Percentiles rank a stretch among this genome's conserved stretches.
These are phyloP conservation scores for Paramecium octaurelia DNA, from an alignment of 73 alveolate species.

Conservation along the genomic window DNA sequence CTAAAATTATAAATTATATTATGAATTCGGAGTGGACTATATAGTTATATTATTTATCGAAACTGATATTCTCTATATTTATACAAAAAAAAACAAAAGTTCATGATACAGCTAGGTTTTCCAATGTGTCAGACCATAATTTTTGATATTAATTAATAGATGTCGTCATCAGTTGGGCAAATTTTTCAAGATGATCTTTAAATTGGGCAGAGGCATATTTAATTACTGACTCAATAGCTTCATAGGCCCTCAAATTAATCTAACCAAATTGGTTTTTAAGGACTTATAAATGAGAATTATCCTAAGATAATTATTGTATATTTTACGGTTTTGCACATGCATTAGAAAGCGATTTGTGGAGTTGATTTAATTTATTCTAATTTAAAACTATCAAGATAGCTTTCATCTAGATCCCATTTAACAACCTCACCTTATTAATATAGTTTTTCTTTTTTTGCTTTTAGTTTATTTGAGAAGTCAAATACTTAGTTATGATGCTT, in stretches of 20 bases:
- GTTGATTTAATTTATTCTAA: not conserved
- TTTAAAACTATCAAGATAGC: not conserved
- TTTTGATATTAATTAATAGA: not conserved
- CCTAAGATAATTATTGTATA: not conserved
- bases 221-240: not conserved
- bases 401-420: slow-evolving; percentile 16
- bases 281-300: not conserved
- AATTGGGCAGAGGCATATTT: not conserved
- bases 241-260: not conserved
- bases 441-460: not conserved
- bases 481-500: not conserved
- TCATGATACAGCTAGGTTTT: not conserved
- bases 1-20: no score
- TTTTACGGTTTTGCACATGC: not conserved
- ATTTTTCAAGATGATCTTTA: not conserved
- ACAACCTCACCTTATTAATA: not conserved
- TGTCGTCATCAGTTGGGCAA: not conserved
- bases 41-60: no score
- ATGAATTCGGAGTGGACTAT: not conserved
- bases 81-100: not conserved
- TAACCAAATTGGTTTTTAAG: not conserved
- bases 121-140: not conserved
- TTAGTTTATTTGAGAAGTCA: not conserved
- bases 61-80: not conserved
- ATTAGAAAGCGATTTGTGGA: not conserved